Percentiles rank a stretch among this genome's conserved stretches.
Conservation (phyloP, 257 asterid species). For the Nicotiana benthamiana region DNA sequence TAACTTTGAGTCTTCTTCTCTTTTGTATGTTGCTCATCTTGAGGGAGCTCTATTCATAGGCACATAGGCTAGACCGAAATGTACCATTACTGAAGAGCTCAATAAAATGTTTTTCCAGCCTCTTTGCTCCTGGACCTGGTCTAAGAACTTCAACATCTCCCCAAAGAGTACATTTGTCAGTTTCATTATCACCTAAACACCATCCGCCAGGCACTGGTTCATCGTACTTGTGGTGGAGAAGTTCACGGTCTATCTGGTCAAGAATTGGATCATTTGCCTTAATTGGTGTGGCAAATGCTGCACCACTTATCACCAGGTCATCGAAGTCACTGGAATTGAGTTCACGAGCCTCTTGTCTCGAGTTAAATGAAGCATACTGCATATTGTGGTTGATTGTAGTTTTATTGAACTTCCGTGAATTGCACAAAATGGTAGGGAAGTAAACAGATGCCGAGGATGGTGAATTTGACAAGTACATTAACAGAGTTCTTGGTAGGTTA, state of each 20-base stretch:
- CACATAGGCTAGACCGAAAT: slow-evolving; percentile 33
- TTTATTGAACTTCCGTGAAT: slow-evolving; percentile 53
- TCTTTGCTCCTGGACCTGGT: slow-evolving; percentile 62
- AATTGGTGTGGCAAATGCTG: slow-evolving; percentile 70
- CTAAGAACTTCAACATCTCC: slow-evolving; percentile 77
- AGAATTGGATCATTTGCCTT: slow-evolving; percentile 41
- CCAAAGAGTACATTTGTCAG: slow-evolving; percentile 50
- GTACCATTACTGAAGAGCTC: slow-evolving; percentile 32
- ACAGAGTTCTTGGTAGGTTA: slow-evolving; percentile 75
- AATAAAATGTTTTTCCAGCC: slow-evolving; percentile 54
- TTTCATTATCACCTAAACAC: slow-evolving; percentile 61
- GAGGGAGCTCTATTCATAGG: slow-evolving; percentile 12
- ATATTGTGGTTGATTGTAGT: slow-evolving; percentile 70
- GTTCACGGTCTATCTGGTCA: slow-evolving; percentile 55
- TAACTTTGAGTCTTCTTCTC: neutral
- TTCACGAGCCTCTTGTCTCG: slow-evolving; percentile 22
- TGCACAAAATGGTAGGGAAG: slow-evolving; percentile 88
- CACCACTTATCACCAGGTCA: slow-evolving; percentile 56
- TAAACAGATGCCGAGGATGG: slow-evolving; percentile 53
- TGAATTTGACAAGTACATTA: slow-evolving; percentile 85
- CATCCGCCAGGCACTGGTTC: slow-evolving; percentile 80
- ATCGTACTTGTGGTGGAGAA: slow-evolving; percentile 37
- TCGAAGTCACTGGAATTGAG: slow-evolving; percentile 53
- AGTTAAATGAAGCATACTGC: slow-evolving; percentile 37
- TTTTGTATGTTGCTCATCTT: neutral